Evolutionary conservation across 2,329 filamentous ascomycete species (phyloP), one percentile per base, ranked within the genome.

Genomic region (Ascochyta clinopodiicola): DNA sequence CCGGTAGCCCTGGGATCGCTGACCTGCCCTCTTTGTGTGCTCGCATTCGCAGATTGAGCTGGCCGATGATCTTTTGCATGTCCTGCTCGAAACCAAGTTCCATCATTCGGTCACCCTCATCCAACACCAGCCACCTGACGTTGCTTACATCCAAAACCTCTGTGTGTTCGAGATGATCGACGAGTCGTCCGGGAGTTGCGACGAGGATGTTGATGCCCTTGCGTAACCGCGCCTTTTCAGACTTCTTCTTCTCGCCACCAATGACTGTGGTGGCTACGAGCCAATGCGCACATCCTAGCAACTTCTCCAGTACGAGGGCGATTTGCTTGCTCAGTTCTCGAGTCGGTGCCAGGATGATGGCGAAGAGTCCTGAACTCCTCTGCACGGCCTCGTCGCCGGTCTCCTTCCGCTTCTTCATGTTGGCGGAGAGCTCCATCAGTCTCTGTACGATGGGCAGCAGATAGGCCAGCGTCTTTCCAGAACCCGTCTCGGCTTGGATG

Each of bases 81-180:
- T 98, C 94, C 49, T 97, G 88, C 76, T 98, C 95, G 65, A 99
- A 99, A 0, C 95, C 95, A 69, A 98, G 84, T 71, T 99, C 95
- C 94, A 99, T 97, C 72, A 99, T 80, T n/a, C 95, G 86, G 81
- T 99, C 95, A 27, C 95, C 95, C 77, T 99, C 95, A 68, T 99
- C 95, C 6, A 99, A 83, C 2, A 99, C 88, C 22, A 99, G 79
- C 95, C 95, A 99, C 56, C 94, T 84, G 4, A 97, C 94, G 21
- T 89, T 93, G 67, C 90, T 90, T 36, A 98, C 87, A 61, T 95
- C 91, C 47, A 99, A 80, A 0, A 88, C 92, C 75, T 96, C 87
- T 0, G 95, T 99, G 71, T 97, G 92, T 65, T 96, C 89, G 43
- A 99, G 79, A 76, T 99, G 95, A 79, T 99, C 95, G 4, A 88